Evolutionary conservation across 805 yeast genomes (phyloP).

Genomic region (Candida tibetensis): DNA sequence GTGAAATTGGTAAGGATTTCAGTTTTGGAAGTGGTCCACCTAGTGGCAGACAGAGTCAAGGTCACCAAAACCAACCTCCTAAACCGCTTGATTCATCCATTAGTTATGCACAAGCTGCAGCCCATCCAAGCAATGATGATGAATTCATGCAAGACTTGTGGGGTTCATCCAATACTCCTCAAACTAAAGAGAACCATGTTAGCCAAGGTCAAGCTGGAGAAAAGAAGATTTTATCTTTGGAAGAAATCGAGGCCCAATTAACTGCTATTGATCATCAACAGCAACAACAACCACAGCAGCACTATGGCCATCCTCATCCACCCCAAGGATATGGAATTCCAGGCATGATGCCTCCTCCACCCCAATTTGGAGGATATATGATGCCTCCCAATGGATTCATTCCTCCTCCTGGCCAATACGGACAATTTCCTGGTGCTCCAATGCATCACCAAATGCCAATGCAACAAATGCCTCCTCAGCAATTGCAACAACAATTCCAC

Average conservation of each 20-base stretch:
- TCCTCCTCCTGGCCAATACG: constrained; percentile 37
- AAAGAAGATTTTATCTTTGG: constrained; percentile 63
- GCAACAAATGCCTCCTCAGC: constrained; percentile 9
- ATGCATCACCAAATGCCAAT: constrained; percentile 19
- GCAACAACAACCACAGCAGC: constrained; percentile 19
- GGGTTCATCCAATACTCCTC: constrained; percentile 37
- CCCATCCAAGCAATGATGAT: constrained; percentile 36
- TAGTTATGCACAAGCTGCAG: constrained; percentile 42
- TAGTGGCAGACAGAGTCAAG: constrained; percentile 7
- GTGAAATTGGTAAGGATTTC: constrained; percentile 58
- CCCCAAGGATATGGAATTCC: constrained; percentile 37
- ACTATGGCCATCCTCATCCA: constrained; percentile 18
- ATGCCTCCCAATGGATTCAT: constrained; percentile 39
- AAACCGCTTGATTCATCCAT: constrained; percentile 19
- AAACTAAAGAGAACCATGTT: constrained; percentile 2
- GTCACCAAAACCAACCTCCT: constrained; percentile 15
- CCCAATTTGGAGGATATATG: constrained; percentile 39
- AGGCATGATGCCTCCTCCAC: constrained; percentile 29
- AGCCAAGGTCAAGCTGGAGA: constrained; percentile 39
- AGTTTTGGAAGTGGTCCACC: constrained; percentile 47
- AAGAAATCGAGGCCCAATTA: constrained; percentile 81
- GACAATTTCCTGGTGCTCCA: constrained; percentile 29
- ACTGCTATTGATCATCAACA: constrained; percentile 42
- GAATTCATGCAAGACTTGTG: constrained; percentile 46
- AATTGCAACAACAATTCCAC: constrained; percentile 15